Evolutionary conservation across 2,329 filamentous ascomycete species (phyloP).

Genomic region (Clarireedia hainanense): DNA sequence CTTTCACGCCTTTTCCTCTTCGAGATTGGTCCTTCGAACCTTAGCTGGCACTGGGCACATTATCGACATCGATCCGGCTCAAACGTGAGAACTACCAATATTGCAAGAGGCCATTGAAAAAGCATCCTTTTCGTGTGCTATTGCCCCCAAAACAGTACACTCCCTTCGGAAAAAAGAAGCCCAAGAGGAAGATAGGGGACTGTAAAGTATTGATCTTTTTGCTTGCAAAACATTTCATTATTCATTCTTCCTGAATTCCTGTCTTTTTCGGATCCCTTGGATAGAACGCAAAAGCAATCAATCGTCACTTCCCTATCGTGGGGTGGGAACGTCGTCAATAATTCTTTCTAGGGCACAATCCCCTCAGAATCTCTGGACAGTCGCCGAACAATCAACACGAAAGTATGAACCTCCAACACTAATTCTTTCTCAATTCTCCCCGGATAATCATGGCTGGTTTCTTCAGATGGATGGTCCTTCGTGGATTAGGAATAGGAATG

Average conservation of each 20-base stretch:
- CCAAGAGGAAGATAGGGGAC: not conserved
- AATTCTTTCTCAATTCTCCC: not conserved
- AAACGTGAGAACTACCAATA: too few species aligned
- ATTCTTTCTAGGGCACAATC: not conserved
- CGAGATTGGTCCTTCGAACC: too few species aligned
- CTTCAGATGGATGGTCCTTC: constrained; percentile 2
- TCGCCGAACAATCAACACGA: not conserved
- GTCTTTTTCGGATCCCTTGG: not conserved
- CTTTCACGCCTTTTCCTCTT: too few species aligned
- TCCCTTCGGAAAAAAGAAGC: not conserved
- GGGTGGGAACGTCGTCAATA: not conserved
- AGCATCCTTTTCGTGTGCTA: too few species aligned
- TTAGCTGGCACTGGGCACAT: too few species aligned
- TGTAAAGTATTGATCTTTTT: not conserved
- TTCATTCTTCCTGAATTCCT: not conserved
- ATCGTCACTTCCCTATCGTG: not conserved
- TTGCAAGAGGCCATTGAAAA: too few species aligned
- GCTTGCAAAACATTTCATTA: not conserved
- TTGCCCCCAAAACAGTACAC: not conserved
- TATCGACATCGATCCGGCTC: too few species aligned
- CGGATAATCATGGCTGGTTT: not conserved
- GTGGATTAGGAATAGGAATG: constrained; percentile 7
- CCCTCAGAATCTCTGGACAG: not conserved
- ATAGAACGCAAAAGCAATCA: not conserved
- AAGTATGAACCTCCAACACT: constrained; percentile 3